Conservation (phyloP, 768 basidiomycete species). For the Kwoniella newhampshirensis region DNA sequence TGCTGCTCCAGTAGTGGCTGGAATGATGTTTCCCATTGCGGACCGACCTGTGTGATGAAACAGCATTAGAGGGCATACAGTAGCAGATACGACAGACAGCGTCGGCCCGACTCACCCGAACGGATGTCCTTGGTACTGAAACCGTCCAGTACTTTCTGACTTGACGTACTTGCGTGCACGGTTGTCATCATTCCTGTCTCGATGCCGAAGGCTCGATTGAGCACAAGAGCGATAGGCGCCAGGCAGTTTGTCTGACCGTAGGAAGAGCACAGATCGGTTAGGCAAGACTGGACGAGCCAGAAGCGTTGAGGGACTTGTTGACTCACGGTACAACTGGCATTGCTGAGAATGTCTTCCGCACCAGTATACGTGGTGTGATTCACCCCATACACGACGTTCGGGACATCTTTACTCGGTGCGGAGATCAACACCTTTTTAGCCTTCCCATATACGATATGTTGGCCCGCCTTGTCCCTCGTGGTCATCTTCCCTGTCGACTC, state of each 20-base stretch:
- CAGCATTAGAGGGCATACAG: no score
- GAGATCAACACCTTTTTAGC: constrained; percentile 54
- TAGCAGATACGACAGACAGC: no score
- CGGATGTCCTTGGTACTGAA: constrained; percentile 49
- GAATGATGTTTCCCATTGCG: constrained; percentile 52
- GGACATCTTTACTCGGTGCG: constrained; percentile 47
- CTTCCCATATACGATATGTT: constrained; percentile 44
- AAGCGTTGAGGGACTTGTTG: not conserved
- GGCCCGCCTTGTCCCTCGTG: constrained; percentile 39
- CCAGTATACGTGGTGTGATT: constrained; percentile 44
- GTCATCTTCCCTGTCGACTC: constrained; percentile 52
- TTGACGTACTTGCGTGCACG: constrained; percentile 52
- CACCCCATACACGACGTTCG: constrained; percentile 51
- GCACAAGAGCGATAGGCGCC: constrained; percentile 51
- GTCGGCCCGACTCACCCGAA: constrained; percentile 29
- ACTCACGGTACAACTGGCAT: constrained; percentile 53
- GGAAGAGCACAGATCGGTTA: no score
- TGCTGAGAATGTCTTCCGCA: constrained; percentile 45
- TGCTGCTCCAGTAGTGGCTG: constrained; percentile 51
- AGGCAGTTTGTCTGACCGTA: constrained; percentile 52
- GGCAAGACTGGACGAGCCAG: constrained; percentile 1
- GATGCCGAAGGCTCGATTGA: constrained; percentile 51
- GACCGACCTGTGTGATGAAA: constrained; percentile 40
- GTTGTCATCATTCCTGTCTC: constrained; percentile 54
- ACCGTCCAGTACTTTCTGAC: constrained; percentile 53